phyloP scores from a whole-genome alignment of 495 filamentous ascomycete genomes.

The Tuber melanosporum region DNA sequence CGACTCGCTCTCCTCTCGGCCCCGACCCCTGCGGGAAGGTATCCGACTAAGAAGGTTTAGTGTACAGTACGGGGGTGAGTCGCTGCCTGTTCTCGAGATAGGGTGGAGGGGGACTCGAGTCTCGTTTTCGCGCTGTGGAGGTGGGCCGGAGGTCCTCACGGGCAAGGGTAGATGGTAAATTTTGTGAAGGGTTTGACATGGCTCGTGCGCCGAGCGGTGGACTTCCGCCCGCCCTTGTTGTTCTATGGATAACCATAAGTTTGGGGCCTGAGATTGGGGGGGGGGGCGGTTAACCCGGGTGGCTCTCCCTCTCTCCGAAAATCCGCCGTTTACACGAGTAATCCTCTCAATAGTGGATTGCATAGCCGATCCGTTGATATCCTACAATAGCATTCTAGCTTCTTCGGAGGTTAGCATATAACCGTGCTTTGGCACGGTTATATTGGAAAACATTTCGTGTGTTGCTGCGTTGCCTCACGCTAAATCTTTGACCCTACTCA shows the following conservation, averaged over 20 bases:
- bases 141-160: neutral
- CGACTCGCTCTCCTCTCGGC: neutral
- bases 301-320: neutral
- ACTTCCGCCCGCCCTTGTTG: neutral
- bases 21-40: neutral
- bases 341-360: neutral
- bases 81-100: neutral
- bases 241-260: neutral
- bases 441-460: no score
- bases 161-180: neutral
- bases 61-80: neutral
- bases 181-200: neutral
- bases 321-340: neutral
- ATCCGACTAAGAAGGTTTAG: neutral
- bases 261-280: neutral
- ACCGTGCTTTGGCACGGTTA: no score
- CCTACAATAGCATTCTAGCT: neutral
- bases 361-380: neutral
- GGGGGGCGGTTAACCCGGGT: neutral
- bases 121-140: neutral
- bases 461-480: no score
- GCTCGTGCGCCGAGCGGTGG: neutral
- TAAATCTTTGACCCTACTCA: no score
- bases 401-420: no score
- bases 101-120: neutral